Percentiles rank a stretch among this genome's conserved stretches.
phyloP scores from a whole-genome alignment of 73 alveolate genomes.

The Effrenium voratum region DNA sequence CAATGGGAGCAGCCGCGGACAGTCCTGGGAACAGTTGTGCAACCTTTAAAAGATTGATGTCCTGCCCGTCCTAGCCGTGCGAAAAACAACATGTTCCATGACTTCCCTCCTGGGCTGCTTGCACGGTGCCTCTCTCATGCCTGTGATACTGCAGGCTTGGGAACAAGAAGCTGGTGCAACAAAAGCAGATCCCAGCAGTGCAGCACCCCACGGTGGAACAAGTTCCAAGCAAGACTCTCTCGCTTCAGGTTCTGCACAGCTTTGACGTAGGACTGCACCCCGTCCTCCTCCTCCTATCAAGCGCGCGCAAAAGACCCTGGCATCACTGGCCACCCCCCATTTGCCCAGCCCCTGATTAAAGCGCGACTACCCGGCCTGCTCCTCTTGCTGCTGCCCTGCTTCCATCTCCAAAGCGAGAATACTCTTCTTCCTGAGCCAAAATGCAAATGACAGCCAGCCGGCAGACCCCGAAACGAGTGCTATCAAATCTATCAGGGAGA shows the following conservation, averaged over 20 bases:
- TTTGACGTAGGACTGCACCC: constrained; percentile 70
- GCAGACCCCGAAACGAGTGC: too few relatives aligned
- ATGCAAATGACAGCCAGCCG: too few relatives aligned
- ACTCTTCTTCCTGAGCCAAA: constrained; percentile 69
- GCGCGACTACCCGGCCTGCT: constrained; percentile 16
- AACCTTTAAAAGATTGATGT: too few relatives aligned
- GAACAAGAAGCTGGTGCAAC: too few relatives aligned
- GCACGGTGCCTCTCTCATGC: background rate
- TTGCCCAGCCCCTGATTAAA: background rate
- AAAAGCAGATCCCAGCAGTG: too few relatives aligned
- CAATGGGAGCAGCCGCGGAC: background rate
- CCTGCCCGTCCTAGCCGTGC: background rate
- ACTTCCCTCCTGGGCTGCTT: background rate
- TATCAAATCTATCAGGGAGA: too few relatives aligned
- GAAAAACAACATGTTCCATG: too few relatives aligned
- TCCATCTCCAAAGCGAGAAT: constrained; percentile 81
- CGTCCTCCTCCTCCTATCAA: constrained; percentile 27
- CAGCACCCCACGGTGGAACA: too few relatives aligned
- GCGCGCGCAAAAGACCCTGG: background rate
- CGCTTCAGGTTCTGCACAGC: constrained; percentile 55
- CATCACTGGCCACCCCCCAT: background rate
- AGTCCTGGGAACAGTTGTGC: too few relatives aligned
- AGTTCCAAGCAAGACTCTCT: background rate
- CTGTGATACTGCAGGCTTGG: background rate
- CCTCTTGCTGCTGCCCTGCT: constrained; percentile 41